Percentiles rank a stretch among this genome's conserved stretches.
Conservation (phyloP, 768 basidiomycete species). For the Suillus alpinus region DNA sequence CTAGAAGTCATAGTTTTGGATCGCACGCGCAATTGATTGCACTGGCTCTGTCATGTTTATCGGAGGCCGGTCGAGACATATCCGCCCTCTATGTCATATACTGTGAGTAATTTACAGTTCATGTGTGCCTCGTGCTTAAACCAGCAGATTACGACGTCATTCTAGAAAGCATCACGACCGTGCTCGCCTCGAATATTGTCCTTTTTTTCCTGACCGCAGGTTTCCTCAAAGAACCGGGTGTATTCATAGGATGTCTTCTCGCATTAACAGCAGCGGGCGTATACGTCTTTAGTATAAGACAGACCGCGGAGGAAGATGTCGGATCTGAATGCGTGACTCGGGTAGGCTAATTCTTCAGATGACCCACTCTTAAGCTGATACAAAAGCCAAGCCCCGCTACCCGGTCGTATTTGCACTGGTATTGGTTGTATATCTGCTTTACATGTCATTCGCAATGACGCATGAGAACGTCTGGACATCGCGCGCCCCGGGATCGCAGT, state of each 20-base stretch:
- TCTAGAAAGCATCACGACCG: constrained; percentile 21
- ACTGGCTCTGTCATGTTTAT: constrained; percentile 3
- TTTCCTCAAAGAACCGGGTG: not conserved
- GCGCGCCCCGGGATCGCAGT: not conserved
- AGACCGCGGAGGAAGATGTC: not conserved
- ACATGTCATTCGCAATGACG: not conserved
- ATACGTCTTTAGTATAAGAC: not conserved
- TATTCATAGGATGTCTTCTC: not conserved
- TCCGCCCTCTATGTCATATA: constrained; percentile 19
- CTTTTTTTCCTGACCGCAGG: not conserved
- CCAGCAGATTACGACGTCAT: constrained; percentile 29
- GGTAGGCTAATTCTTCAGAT: not conserved
- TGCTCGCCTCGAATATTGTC: constrained; percentile 18
- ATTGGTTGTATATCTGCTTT: constrained; percentile 1
- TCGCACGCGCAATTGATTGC: not conserved
- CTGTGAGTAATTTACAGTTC: constrained; percentile 15
- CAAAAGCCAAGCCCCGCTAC: not conserved
- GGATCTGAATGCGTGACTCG: not conserved
- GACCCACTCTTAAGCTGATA: not conserved
- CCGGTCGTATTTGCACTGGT: not conserved
- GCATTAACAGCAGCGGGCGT: not conserved
- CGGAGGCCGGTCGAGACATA: constrained; percentile 19
- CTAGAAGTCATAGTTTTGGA: not conserved
- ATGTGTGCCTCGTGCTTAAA: not conserved
- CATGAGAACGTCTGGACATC: constrained; percentile 2